These are phyloP conservation scores for Suhomyces terraborum DNA, from an alignment of 1,139 yeast genomes.

Conservation along the genomic window DNA sequence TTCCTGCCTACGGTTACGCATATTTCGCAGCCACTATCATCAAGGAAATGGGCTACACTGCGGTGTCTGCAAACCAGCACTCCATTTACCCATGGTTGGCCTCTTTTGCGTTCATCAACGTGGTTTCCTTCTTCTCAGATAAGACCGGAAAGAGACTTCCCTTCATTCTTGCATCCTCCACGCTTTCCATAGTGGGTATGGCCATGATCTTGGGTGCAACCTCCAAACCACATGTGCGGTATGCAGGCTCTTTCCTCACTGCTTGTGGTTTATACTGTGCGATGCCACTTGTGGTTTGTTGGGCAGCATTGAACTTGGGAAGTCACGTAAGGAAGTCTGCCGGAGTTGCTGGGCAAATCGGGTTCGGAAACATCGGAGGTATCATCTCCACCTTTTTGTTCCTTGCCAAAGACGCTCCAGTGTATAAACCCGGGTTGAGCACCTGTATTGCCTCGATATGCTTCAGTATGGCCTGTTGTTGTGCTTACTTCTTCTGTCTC, in stretches of 20 bases:
- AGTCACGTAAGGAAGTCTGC: constrained; percentile 73
- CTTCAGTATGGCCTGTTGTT: constrained; percentile 49
- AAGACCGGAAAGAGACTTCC: constrained; percentile 46
- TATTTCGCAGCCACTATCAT: constrained; percentile 70
- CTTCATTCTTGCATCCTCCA: constrained; percentile 44
- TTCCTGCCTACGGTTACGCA: constrained; percentile 73
- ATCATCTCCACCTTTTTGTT: constrained; percentile 69
- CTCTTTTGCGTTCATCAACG: constrained; percentile 58
- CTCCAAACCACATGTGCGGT: constrained; percentile 45
- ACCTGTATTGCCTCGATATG: constrained; percentile 55
- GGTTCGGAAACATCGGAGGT: constrained; percentile 84
- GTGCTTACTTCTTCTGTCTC: constrained; percentile 46
- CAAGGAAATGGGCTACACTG: constrained; percentile 56
- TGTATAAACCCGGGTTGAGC: constrained; percentile 56
- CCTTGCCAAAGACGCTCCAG: constrained; percentile 58
- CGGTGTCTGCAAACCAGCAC: constrained; percentile 63
- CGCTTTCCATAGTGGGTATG: constrained; percentile 56
- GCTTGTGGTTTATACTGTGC: constrained; percentile 69
- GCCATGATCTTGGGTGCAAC: constrained; percentile 49
- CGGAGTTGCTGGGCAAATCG: constrained; percentile 76
- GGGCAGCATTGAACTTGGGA: constrained; percentile 66
- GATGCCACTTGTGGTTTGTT: constrained; percentile 76
- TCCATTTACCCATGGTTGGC: constrained; percentile 75
- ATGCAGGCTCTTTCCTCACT: constrained; percentile 70
- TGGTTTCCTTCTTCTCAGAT: constrained; percentile 53